phyloP scores from a whole-genome alignment of 805 yeast genomes.

The Kuraishia hungarica region DNA sequence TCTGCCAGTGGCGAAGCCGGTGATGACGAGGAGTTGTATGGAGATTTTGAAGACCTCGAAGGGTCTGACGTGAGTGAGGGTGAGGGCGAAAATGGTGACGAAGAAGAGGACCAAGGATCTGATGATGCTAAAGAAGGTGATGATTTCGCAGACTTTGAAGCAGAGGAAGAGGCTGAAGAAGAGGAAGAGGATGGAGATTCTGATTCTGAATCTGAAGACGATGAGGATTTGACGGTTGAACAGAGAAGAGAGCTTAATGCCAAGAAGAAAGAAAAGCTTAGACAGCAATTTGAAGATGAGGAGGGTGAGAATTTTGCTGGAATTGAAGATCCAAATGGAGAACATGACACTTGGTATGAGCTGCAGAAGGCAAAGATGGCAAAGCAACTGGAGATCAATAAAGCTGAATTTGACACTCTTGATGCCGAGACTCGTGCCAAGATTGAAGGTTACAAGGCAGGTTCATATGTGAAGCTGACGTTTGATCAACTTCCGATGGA shows the following conservation, averaged over 20 bases:
- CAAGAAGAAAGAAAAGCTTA: conserved; percentile 78
- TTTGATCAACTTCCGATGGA: conserved; percentile 84
- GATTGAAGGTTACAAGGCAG: conserved; percentile 90
- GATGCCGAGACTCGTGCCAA: conserved; percentile 68
- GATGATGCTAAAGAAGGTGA: conserved; percentile 25
- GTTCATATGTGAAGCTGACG: conserved; percentile 86
- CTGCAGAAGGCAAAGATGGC: conserved; percentile 95
- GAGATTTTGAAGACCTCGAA: conserved; percentile 27
- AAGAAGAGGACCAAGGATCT: conserved; percentile 17
- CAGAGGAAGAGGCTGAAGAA: conserved; percentile 35
- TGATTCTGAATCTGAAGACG: conserved; percentile 31
- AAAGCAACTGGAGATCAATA: conserved; percentile 90
- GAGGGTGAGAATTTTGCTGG: conserved; percentile 54
- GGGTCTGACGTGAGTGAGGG: conserved; percentile 11
- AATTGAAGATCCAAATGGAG: conserved; percentile 74
- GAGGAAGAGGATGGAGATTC: conserved; percentile 31
- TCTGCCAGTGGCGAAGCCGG: conserved; percentile 29
- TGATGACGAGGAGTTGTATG: conserved; percentile 43
- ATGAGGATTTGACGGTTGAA: conserved; percentile 45
- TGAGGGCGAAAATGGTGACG: conserved; percentile 28
- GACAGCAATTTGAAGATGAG: conserved; percentile 84
- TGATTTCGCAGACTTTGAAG: conserved; percentile 49
- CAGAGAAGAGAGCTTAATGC: conserved; percentile 78
- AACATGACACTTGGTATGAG: conserved; percentile 96
- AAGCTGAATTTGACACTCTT: conserved; percentile 66